These are phyloP conservation scores for Chlorella vulgaris DNA, from an alignment of 139 green algal species.

Conservation along the genomic window DNA sequence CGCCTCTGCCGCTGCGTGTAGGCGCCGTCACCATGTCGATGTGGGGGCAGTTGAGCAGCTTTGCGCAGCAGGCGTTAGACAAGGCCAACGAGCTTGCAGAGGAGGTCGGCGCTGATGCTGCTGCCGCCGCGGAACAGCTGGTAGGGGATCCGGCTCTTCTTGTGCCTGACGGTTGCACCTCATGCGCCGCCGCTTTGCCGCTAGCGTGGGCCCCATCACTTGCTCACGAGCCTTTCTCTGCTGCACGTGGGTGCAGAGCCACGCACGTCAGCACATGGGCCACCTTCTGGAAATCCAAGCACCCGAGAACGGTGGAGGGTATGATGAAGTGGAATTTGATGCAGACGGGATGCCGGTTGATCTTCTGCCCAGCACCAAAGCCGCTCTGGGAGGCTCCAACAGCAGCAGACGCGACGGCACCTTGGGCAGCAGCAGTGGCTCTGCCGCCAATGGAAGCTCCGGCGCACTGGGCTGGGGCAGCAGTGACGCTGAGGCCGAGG, in stretches of 20 bases:
- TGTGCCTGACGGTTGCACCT: too few species aligned
- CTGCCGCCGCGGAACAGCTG: not conserved
- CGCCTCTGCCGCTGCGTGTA: too few species aligned
- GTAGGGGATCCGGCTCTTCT: not conserved
- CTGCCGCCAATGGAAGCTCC: too few species aligned
- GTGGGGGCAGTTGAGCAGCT: not conserved
- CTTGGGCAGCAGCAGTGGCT: not conserved
- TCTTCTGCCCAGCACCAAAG: not conserved
- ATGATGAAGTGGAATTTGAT: constrained; percentile 8
- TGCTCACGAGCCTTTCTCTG: too few species aligned
- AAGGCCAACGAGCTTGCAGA: constrained; percentile 13
- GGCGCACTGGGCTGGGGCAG: not conserved
- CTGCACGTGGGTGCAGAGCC: constrained; percentile 10
- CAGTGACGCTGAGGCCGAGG: not conserved
- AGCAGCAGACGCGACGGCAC: too few species aligned
- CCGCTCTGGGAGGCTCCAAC: too few species aligned
- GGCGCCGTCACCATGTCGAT: not conserved
- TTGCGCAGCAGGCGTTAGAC: not conserved
- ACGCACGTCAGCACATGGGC: constrained; percentile 15
- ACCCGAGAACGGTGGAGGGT: not conserved
- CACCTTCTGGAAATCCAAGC: not conserved
- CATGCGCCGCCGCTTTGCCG: too few species aligned
- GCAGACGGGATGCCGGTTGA: constrained; percentile 14
- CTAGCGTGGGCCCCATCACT: too few species aligned
- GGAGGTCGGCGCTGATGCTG: not conserved